These are phyloP conservation scores for Monosporozyma servazzii DNA, from an alignment of 805 yeast species.

Conservation along the genomic window DNA sequence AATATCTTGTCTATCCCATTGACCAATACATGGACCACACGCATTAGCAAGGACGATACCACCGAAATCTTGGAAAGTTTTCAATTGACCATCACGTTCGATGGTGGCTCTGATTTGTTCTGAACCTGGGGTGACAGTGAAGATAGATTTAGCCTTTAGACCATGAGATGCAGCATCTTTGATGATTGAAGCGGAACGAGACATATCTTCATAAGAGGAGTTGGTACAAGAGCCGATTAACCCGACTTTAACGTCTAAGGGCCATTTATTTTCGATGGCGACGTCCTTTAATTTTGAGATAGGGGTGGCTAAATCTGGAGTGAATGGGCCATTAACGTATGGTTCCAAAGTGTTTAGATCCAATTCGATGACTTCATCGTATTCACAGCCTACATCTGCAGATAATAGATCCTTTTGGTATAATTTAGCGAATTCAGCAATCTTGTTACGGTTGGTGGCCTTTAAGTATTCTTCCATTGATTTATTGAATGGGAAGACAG, in stretches of 20 bases:
- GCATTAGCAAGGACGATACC: slow-evolving; percentile 95
- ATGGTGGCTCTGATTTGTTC: slow-evolving; percentile 98
- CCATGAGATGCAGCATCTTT: slow-evolving; percentile 87
- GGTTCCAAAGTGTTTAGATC: slow-evolving; percentile 88
- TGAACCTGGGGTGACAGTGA: slow-evolving; percentile 95
- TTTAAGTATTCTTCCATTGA: slow-evolving; percentile 79
- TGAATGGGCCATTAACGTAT: slow-evolving; percentile 94
- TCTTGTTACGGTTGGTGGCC: slow-evolving; percentile 78
- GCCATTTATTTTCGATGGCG: slow-evolving; percentile 85
- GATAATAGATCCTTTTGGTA: slow-evolving; percentile 60
- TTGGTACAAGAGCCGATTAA: slow-evolving; percentile 97
- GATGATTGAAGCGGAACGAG: slow-evolving; percentile 89
- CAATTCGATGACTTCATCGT: slow-evolving; percentile 87
- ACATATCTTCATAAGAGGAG: slow-evolving; percentile 97
- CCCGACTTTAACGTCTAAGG: slow-evolving; percentile 85
- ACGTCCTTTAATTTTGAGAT: slow-evolving; percentile 78
- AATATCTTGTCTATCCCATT: slow-evolving; percentile 93
- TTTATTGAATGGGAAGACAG: slow-evolving; percentile 92
- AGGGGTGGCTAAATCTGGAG: slow-evolving; percentile 96
- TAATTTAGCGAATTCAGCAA: slow-evolving; percentile 69
- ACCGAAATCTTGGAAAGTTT: slow-evolving; percentile 83
- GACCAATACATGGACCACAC: slow-evolving; percentile 99
- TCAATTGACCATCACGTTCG: slow-evolving; percentile 88
- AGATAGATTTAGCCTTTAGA: slow-evolving; percentile 81
- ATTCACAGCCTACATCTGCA: slow-evolving; percentile 90